phyloP scores from a whole-genome alignment of 2,329 filamentous ascomycete species.

The Alternaria dauci region DNA sequence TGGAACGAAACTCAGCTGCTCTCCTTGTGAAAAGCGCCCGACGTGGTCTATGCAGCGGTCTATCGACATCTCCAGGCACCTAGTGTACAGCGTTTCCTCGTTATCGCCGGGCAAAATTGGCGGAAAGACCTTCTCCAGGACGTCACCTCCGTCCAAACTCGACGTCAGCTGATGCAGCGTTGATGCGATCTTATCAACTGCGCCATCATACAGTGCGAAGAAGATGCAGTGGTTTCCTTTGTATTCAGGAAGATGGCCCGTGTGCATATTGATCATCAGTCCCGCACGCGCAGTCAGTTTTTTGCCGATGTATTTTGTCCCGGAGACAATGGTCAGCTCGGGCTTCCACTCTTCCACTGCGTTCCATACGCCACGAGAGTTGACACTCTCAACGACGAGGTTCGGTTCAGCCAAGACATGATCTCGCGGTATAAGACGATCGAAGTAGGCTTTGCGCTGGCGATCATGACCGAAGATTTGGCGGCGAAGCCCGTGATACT shows the following conservation, averaged over 20 bases:
- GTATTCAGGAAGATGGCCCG: background rate
- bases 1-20: background rate
- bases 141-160: background rate
- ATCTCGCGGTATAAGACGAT: background rate
- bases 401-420: background rate
- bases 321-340: background rate
- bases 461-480: background rate
- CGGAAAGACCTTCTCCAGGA: background rate
- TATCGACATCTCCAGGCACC: background rate
- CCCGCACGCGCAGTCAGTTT: background rate
- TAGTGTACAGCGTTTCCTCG: background rate
- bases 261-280: background rate
- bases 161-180: background rate
- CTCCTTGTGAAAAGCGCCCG: background rate
- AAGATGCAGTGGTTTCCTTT: background rate
- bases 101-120: background rate
- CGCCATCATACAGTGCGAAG: background rate
- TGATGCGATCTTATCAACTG: background rate
- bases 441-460: background rate
- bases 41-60: background rate
- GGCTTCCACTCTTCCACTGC: background rate
- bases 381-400: background rate
- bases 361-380: background rate
- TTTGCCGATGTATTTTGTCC: background rate
- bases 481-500: background rate